A percentile compares a stretch with the other conserved stretches of the same genome.
phyloP scores from a whole-genome alignment of 2,329 filamentous ascomycete genomes.

The Pseudogymnoascus sp. region DNA sequence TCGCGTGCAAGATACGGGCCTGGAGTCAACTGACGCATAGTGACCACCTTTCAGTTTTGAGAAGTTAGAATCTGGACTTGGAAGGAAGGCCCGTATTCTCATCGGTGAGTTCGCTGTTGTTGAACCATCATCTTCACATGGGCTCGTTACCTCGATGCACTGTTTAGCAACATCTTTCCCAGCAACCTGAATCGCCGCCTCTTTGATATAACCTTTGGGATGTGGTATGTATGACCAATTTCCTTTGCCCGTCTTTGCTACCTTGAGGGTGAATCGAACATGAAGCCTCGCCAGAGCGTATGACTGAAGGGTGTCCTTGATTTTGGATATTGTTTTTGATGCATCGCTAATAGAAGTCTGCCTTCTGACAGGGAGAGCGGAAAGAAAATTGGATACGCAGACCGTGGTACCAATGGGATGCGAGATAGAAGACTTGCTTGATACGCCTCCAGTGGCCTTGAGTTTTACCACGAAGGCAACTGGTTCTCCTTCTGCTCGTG shows the following conservation, averaged over 20 bases:
- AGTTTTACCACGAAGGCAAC: slow-evolving; percentile 46
- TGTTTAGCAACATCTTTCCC: slow-evolving; percentile 47
- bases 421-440: slow-evolving; percentile 31
- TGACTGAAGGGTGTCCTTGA: slow-evolving; percentile 51
- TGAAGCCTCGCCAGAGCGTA: slow-evolving; percentile 59
- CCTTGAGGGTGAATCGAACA: slow-evolving; percentile 51
- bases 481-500: slow-evolving; percentile 51
- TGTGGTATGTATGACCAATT: slow-evolving; percentile 57
- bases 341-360: slow-evolving; percentile 49
- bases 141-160: slow-evolving; percentile 36
- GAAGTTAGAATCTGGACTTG: slow-evolving; percentile 38
- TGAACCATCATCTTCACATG: slow-evolving; percentile 11
- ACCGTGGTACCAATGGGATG: slow-evolving; percentile 63
- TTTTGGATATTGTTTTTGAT: slow-evolving; percentile 44
- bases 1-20: slow-evolving; percentile 48
- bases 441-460: slow-evolving; percentile 31
- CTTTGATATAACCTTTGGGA: slow-evolving; percentile 38
- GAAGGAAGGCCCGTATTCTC: slow-evolving; percentile 48
- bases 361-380: slow-evolving; percentile 53
- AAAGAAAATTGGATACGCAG: slow-evolving; percentile 49
- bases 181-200: slow-evolving; percentile 54
- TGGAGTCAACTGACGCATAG: slow-evolving; percentile 60
- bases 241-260: slow-evolving; percentile 42
- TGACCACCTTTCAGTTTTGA: slow-evolving; percentile 39
- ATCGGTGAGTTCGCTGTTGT: slow-evolving; percentile 19